Percentiles rank a stretch among this genome's conserved stretches.
Evolutionary conservation across 768 basidiomycete genomes (phyloP).

Genomic region (Boletus rufocinnamomeus): DNA sequence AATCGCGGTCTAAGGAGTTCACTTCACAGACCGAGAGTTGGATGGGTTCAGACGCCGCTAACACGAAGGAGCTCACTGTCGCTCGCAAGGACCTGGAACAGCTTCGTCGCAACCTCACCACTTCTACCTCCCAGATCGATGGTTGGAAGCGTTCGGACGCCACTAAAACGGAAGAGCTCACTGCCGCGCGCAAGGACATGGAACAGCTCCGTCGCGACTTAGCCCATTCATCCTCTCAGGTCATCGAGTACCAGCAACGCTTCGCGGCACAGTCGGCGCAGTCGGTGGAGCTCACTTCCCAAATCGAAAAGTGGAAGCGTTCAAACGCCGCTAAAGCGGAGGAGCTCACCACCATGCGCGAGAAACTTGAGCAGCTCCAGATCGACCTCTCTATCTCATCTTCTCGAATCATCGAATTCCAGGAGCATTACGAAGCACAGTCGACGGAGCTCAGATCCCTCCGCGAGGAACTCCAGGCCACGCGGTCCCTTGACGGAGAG

Average conservation of each 20-base stretch:
- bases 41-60: neutral
- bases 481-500: neutral
- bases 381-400: neutral
- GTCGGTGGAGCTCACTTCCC: neutral
- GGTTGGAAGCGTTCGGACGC: neutral
- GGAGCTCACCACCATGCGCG: neutral
- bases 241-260: neutral
- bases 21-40: neutral
- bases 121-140: neutral
- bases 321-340: neutral
- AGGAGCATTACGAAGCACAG: neutral
- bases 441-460: neutral
- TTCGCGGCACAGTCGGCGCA: neutral
- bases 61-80: neutral
- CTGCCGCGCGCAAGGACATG: neutral
- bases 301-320: neutral
- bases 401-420: neutral
- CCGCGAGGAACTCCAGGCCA: neutral
- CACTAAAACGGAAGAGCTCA: neutral
- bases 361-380: neutral
- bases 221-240: neutral
- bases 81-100: neutral
- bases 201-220: slow-evolving; percentile 7
- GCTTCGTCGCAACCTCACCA: neutral
- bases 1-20: neutral